Evolutionary conservation across 2,329 filamentous ascomycete species (phyloP), one percentile per base, ranked within the genome.

Genomic region (Ceratocystis cacaofunesta): DNA sequence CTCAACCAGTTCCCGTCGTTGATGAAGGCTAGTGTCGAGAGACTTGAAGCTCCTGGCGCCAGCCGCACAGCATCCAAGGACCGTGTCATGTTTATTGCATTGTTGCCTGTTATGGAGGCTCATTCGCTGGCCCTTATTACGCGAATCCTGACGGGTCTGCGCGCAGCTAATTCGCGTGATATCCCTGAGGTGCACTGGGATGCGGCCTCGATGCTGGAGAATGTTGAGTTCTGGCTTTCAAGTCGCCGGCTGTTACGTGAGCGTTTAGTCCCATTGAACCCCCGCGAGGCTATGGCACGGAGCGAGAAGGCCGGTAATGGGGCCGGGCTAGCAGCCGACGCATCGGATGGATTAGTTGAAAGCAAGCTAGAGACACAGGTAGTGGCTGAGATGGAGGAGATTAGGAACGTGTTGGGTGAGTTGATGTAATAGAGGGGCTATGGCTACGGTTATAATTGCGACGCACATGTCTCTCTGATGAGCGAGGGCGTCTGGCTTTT

Each of bases 1-100:
- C 80, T 99, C 32, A 95, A 95, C 72, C 88, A 91, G 72, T 99
- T 96, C 74, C 87, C 89, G 10, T 82, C 85, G 60, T 85, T 97
- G 67, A 80, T 99, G 8, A 76, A 78, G 52, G 84, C 89, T 36
- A 89, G 89, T 12, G 82, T 87, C 6, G 83, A 85, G 62, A 82
- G 88, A 0, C 85, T 97, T 68, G 86, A 89, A 71, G 78, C 83
- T 43, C 78, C 83, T 25, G 75, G 81, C 0, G 77, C 79, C 5
- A 82, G 79, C 69, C 78, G 82, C 41, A 83, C 82, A 15, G 74
- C 76, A 22, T 73, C 79, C 15, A 63, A 65, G 22, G 72, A 74
- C 58, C 75, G 81, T 30, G 75, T 78, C n/a, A 81, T 83, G n/a
- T 85, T 84, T 67, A 80, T 96, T 60, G 90, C 88, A 1, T 79